Evolutionary conservation across 345 rosid genomes (phyloP), one percentile per base, ranked within the genome.

Genomic region (Physaria fendleri): DNA sequence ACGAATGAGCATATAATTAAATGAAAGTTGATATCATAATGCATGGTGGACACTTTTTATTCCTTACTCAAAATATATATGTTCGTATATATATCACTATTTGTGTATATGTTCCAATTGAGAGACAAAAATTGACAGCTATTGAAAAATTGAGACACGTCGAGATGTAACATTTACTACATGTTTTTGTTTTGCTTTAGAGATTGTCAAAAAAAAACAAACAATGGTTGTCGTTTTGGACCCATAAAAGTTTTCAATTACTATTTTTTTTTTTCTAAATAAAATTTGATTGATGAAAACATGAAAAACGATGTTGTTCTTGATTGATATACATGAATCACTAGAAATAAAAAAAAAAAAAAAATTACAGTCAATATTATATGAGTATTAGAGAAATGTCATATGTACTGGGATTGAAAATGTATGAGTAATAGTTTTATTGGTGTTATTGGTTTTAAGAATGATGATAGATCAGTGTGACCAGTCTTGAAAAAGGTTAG

Each of bases 201-300:
- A 45, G 29, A 47, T 68, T 20, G 72, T 68, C 66, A 51, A 68
- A 47, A 25, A 43, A 50, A 51, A 48, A 60, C 66, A 34, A 54
- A 20, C n/a, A 41, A 68, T 51, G 17, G 20, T 68, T 59, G 55
- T 51, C 48, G 29, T 51, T 51, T 34, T 34, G 43, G 72, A 59
- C 72, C 54, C 49, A 29, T 30, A 5, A 27, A 14, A 2, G 4
- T 14, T 4, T 25, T 14, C 34, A 14, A 13, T 24, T 43, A 2
- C 8, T 21, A 11, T 20, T 20, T 2, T 1, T 35, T 11, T 35
- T 21, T 10, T 37, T 17, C 1, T 7, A 1, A 7, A 8, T 47
- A 11, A 4, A 25, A 3, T 25, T 22, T 17, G 5, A 29, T 49
- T 16, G 12, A 11, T 50, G 39, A 30, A 30, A n/a, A 46, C 32